Evolutionary conservation across 2,329 filamentous ascomycete species (phyloP), one percentile per base, ranked within the genome.

Genomic region (Botryotinia narcissicola): DNA sequence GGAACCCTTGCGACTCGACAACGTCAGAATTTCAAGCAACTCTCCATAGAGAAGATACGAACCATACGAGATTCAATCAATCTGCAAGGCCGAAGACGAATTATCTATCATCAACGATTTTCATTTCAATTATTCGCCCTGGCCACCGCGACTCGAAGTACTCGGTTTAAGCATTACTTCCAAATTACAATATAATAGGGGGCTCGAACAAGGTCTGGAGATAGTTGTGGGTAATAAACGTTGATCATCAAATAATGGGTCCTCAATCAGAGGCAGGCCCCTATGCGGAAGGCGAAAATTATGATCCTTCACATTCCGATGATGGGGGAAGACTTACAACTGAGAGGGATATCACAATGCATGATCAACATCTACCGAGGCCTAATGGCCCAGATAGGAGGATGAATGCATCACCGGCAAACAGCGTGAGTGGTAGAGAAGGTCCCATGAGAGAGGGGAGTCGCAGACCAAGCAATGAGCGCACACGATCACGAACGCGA

Each of bases 401-500:
- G 77, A 73, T 78, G 76, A 69, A 72, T 76, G 59, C 74, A 68
- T 79, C 78, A 22, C 78, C 79, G 42, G 72, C 77, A 22, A 78
- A 78, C 32, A 80, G 79, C 73, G 73, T 74, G 61, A 78, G 72
- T 73, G 79, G 78, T 7, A 76, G 76, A 73, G 78, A 80, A n/a
- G 74, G 76, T 51, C 75, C 76, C 18, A 59, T 67, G 68, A 75
- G 75, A 63, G 60, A 67, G n/a, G 74, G 44, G 25, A 69, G 37
- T 69, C 71, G 63, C 37, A 80, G 77, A 62, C 76, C 54, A 9
- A 90, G 88, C 81, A 83, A 81, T 76, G 89, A 91, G 81, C 85
- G 87, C 74, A 90, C 87, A 77, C 83, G 87, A 76, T 89, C 89
- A 74, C 84, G 87, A 78, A 85, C 83, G 64, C 84, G 86, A 77